Conservation (phyloP, 1,284 basidiomycete species). For the Leccinum solheimii region DNA sequence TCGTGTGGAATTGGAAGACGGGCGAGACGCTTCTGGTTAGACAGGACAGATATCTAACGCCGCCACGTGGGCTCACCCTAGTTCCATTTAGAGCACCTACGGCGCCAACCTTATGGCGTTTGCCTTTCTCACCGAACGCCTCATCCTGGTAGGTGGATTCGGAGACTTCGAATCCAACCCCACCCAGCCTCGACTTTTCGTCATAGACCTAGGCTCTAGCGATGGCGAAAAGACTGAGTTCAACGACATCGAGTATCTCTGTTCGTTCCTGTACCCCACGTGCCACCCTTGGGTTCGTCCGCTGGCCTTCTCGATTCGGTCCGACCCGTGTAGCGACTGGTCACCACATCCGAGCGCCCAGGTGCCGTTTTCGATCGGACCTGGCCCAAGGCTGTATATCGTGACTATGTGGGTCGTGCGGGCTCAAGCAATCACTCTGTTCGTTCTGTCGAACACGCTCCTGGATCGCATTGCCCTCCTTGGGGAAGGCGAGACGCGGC, state of each 20-base stretch:
- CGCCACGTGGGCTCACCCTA: constrained; percentile 6
- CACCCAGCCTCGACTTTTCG: constrained; percentile 26
- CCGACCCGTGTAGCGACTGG: constrained; percentile 57
- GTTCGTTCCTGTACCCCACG: constrained; percentile 44
- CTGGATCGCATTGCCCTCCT: constrained; percentile 35
- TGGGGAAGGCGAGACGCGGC: constrained; percentile 21
- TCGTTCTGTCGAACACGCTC: constrained; percentile 50
- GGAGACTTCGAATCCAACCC: constrained; percentile 12
- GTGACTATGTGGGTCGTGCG: constrained; percentile 44
- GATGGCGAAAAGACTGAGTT: constrained; percentile 30
- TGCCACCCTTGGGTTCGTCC: constrained; percentile 31
- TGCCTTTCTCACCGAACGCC: constrained; percentile 45
- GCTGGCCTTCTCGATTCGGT: constrained; percentile 46
- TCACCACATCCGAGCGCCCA: constrained; percentile 32
- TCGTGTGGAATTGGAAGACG: constrained; percentile 66
- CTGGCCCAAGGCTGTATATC: constrained; percentile 47
- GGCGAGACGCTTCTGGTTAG: constrained; percentile 48
- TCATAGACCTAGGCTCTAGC: constrained; percentile 35
- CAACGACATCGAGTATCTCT: constrained; percentile 34
- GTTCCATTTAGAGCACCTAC: constrained; percentile 33
- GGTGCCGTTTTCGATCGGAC: constrained; percentile 52
- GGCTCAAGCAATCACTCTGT: constrained; percentile 39
- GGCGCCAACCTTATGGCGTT: constrained; percentile 43
- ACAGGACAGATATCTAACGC: neutral
- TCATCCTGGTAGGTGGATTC: constrained; percentile 39